Base-by-base conservation (phyloP, 805 yeast genomes). In the Cephaloascus fragrans region DNA sequence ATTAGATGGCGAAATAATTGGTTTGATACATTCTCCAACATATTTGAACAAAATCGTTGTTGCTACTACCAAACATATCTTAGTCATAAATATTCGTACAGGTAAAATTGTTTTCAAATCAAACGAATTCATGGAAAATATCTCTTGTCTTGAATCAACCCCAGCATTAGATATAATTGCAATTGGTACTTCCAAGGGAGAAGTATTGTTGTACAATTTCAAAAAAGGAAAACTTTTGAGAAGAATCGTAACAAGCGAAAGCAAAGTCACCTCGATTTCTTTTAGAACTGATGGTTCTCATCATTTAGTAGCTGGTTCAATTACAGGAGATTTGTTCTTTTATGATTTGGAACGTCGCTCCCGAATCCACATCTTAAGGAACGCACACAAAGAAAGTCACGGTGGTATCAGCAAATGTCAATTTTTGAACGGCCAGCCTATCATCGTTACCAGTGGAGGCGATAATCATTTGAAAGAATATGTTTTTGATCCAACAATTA, bases 221-320 rank as follows among this genome's bases (percentile, higher is more conserved):
- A 78, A 75, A 47, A 79, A 75, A 48, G 93, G 77, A 18, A 72
- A 62, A 42, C 57, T 63, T 3, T 50, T 83, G 34, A 75, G 75
- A 48, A 78, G 76, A 6, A 62, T 74, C 32, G 64, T 63, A 5
- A 59, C 73, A 0, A 69, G 71, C 1, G 54, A 65, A 0, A 57
- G 71, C 6, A 61, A 60, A 39, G 67, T 77, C 6, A 67, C 72
- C 3, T 69, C 94, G 0, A 48, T 90, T 17, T 83, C 96, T 1
- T 90, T 94, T 64, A 73, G 97, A 60, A 85, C 96, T 2, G 98
- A 93, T 56, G 95, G 94, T 0, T 71, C 81, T 2, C 70, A 94
- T 3, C 95, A 89, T 59, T 48, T 89, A 37, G 94, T 85, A 12
- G 78, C 83, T 15, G 93, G 90, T 10, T 72, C 85, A 36, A 70